Conservation (phyloP, 768 basidiomycete species). For the Phanerochaete sordida region DNA sequence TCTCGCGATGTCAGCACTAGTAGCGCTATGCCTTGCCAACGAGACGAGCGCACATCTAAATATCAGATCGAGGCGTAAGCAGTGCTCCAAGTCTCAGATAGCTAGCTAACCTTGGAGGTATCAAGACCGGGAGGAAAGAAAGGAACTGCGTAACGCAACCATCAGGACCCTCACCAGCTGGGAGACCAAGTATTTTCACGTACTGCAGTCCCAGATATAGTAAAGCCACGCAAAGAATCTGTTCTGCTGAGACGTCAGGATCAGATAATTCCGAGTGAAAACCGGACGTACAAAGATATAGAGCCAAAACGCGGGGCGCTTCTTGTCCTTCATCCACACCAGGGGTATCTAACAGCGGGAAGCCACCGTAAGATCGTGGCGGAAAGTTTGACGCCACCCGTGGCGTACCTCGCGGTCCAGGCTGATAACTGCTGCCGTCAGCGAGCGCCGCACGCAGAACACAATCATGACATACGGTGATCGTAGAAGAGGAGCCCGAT, state of each 20-base stretch:
- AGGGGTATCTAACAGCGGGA: conserved; percentile 1
- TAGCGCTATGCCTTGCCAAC: background rate
- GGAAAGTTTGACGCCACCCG: background rate
- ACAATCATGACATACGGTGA: conserved; percentile 3
- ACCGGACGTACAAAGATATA: conserved; percentile 8
- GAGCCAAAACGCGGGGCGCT: conserved; percentile 8
- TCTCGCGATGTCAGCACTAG: background rate
- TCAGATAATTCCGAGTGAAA: background rate
- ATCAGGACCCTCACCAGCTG: too few relatives aligned
- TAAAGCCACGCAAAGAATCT: conserved; percentile 7
- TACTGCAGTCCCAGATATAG: conserved; percentile 9
- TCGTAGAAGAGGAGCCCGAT: conserved; percentile 13
- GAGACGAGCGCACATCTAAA: background rate
- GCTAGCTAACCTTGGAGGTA: conserved; percentile 1
- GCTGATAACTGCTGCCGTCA: conserved; percentile 5
- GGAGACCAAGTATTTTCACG: background rate
- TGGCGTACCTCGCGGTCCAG: conserved; percentile 9
- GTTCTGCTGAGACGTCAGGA: conserved; percentile 1
- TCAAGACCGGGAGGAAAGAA: background rate
- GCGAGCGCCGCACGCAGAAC: background rate
- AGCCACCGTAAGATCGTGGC: too few relatives aligned
- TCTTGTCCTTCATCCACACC: conserved; percentile 10
- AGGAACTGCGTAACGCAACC: background rate
- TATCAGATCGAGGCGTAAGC: too few relatives aligned
- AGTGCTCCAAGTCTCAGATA: too few relatives aligned